Percentiles rank a stretch among this genome's conserved stretches.
These are phyloP conservation scores for Vinca major DNA, from an alignment of 305 asterid species.

Conservation along the genomic window DNA sequence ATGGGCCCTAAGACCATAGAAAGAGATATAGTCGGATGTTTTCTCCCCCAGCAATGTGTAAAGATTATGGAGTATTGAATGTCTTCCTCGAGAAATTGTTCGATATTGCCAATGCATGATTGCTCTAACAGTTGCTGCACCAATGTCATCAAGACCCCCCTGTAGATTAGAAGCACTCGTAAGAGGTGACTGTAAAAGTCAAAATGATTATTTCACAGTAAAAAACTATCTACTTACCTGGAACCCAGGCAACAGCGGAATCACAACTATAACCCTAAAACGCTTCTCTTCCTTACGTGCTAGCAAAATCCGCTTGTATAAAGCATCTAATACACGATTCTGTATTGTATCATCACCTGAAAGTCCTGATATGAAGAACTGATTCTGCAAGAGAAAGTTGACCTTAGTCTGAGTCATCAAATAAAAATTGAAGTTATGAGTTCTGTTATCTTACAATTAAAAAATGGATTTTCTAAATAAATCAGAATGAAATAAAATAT, in stretches of 20 bases:
- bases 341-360: conserved; percentile 73
- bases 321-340: conserved; percentile 78
- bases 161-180: conserved; percentile 22
- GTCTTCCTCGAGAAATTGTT: conserved; percentile 69
- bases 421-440: background rate
- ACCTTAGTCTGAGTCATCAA: background rate
- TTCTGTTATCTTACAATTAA: background rate
- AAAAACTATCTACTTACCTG: conserved; percentile 40
- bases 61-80: conserved; percentile 75
- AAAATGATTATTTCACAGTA: background rate
- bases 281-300: conserved; percentile 55
- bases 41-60: conserved; percentile 53
- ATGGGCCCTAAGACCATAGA: conserved; percentile 74
- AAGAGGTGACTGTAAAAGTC: conserved; percentile 12
- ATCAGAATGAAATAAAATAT: background rate
- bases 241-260: conserved; percentile 93
- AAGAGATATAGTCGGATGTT: conserved; percentile 65
- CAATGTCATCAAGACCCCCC: conserved; percentile 94
- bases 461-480: background rate
- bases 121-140: conserved; percentile 97
- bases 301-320: conserved; percentile 72
- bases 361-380: conserved; percentile 88
- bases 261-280: conserved; percentile 80
- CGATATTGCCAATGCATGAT: conserved; percentile 97
- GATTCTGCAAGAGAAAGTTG: conserved; percentile 52